phyloP scores from a whole-genome alignment of 2,329 filamentous ascomycete genomes.

The Phaeosphaeria sp. region DNA sequence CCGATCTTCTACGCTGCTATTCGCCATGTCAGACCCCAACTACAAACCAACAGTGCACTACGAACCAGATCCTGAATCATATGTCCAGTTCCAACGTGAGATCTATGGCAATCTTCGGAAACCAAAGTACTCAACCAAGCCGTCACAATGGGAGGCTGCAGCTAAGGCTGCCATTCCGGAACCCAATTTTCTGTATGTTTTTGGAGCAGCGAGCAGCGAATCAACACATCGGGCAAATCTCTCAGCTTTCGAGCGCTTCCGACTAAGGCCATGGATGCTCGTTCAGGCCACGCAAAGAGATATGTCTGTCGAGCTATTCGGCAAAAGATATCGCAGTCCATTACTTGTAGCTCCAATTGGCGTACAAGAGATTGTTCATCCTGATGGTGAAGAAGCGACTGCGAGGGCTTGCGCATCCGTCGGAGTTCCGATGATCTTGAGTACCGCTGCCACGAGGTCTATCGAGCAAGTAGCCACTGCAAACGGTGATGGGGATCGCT shows the following conservation, averaged over 20 bases:
- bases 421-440: constrained; percentile 70
- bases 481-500: constrained; percentile 64
- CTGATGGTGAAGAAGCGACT: constrained; percentile 68
- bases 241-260: constrained; percentile 49
- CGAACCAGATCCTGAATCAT: constrained; percentile 46
- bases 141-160: constrained; percentile 48
- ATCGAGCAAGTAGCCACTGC: constrained; percentile 72
- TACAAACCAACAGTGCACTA: constrained; percentile 24
- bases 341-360: constrained; percentile 72
- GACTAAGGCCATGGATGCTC: constrained; percentile 50
- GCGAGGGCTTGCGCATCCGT: constrained; percentile 67
- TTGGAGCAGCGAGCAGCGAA: constrained; percentile 47
- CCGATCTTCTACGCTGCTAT: neutral
- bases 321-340: constrained; percentile 56
- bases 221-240: constrained; percentile 46
- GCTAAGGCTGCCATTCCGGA: constrained; percentile 41
- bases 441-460: constrained; percentile 67
- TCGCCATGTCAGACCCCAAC: constrained; percentile 14
- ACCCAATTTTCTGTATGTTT: constrained; percentile 50
- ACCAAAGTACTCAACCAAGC: constrained; percentile 51
- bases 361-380: constrained; percentile 71
- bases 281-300: constrained; percentile 45
- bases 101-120: constrained; percentile 47
- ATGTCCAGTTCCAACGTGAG: constrained; percentile 41
- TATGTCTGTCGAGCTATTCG: constrained; percentile 44